Evolutionary conservation across 2,329 filamentous ascomycete species (phyloP), one percentile per base, ranked within the genome.

Genomic region (Biscogniauxia mediterranea): DNA sequence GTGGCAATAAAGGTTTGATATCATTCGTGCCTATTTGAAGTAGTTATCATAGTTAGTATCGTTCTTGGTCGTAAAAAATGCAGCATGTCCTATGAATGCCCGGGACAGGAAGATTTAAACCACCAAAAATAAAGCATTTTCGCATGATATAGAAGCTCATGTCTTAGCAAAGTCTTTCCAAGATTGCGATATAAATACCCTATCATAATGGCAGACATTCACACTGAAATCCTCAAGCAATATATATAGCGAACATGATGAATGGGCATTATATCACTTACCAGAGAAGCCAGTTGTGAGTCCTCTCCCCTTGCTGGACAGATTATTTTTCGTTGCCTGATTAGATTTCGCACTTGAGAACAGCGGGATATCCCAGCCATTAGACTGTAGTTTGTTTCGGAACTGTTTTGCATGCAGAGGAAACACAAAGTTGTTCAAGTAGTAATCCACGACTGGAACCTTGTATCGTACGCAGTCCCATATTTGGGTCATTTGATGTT

Each of bases 231-330:
- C 4, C 3, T n/a, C 38, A n/a, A n/a, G 15, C 13, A 17, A 11
- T 52, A 17, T 25, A 17, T 19, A 52, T 52, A 21, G 49, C 8
- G n/a, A 5, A 21, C 3, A 7, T 52, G 5, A 17, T 4, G 49
- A 20, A 52, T 20, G n/a, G n/a, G 7, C 20, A 17, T 17, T 23
- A 28, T 21, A 11, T 3, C 9, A 56, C 63, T 59, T 19, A 0
- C 89, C 89, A 5, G 85, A 88, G 69, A 92, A 92, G 0, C 89
- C 89, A 0, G 88, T 90, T 0, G 87, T 89, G 1, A 81, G 62
- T 1, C 74, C 68, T 50, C 61, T 19, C 32, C 57, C 59, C 68
- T 25, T 70, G 61, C 11, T 64, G n/a, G 17, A 19, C 2, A 25
- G 28, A 9, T 7, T 19, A 52, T 5, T 52, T 25, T 61, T 65